Evolutionary conservation across 805 yeast genomes (phyloP).

Genomic region (Candida glaebosa): DNA sequence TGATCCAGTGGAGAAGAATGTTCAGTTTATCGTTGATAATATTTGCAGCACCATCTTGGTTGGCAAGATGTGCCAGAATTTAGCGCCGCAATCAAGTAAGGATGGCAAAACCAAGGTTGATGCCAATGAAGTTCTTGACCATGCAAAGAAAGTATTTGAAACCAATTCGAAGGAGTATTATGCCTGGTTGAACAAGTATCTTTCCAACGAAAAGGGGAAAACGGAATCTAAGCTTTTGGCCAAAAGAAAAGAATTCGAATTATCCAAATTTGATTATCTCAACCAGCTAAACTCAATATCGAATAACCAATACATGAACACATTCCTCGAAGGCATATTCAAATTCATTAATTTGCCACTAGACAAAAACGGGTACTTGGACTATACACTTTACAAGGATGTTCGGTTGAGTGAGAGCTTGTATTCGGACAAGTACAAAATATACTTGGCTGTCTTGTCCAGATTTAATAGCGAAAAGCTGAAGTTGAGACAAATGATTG

Average conservation of each 20-base stretch:
- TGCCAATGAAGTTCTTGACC: constrained; percentile 20
- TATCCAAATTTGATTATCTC: constrained; percentile 44
- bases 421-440: constrained; percentile 19
- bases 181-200: constrained; percentile 41
- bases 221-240: constrained; percentile 36
- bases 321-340: constrained; percentile 32
- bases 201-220: constrained; percentile 41
- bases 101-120: constrained; percentile 7
- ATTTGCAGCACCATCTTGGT: constrained; percentile 27
- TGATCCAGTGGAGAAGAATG: constrained; percentile 30
- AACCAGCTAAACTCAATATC: constrained; percentile 34
- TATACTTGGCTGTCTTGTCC: constrained; percentile 31
- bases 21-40: constrained; percentile 23
- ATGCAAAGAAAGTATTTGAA: constrained; percentile 33
- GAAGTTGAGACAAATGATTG: constrained; percentile 39
- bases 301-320: constrained; percentile 40
- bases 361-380: constrained; percentile 13
- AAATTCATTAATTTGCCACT: constrained; percentile 26
- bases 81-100: constrained; percentile 3
- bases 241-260: constrained; percentile 38
- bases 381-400: constrained; percentile 11
- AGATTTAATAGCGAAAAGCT: constrained; percentile 40
- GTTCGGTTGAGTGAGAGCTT: constrained; percentile 9
- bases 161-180: constrained; percentile 39
- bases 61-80: constrained; percentile 21